Conservation (phyloP, 495 filamentous ascomycete species). For the Annulohypoxylon bovei region DNA sequence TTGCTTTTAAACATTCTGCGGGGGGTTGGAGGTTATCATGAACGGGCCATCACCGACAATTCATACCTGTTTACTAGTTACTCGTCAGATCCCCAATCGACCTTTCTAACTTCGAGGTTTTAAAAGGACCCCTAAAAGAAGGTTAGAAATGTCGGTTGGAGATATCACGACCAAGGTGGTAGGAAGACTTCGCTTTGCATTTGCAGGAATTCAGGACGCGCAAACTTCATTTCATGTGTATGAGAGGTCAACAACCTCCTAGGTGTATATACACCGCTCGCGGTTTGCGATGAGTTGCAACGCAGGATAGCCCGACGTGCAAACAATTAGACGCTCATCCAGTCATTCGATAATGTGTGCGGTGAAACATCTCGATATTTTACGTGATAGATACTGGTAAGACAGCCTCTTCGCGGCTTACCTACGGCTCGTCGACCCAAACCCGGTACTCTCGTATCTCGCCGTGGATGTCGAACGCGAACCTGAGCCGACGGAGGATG, state of each 20-base stretch:
- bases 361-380: neutral
- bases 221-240: constrained; percentile 9
- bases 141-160: neutral
- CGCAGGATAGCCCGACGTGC: constrained; percentile 33
- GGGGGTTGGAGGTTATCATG: neutral
- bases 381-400: neutral
- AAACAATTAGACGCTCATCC: constrained; percentile 11
- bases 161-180: neutral
- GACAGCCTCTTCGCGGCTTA: constrained; percentile 46
- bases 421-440: constrained; percentile 85
- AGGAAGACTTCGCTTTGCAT: neutral
- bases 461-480: constrained; percentile 60
- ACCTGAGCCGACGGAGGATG: constrained; percentile 52
- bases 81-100: neutral
- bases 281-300: constrained; percentile 1
- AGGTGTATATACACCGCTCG: constrained; percentile 20
- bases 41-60: neutral
- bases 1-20: constrained; percentile 2
- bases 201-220: neutral
- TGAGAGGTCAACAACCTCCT: neutral
- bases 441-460: constrained; percentile 84
- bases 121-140: neutral
- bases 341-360: neutral
- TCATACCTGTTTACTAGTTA: neutral
- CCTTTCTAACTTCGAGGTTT: neutral